Evolutionary conservation across 169 alveolate species (phyloP), one percentile per base, ranked within the genome.

Genomic region (Plasmodium cynomolgi): DNA sequence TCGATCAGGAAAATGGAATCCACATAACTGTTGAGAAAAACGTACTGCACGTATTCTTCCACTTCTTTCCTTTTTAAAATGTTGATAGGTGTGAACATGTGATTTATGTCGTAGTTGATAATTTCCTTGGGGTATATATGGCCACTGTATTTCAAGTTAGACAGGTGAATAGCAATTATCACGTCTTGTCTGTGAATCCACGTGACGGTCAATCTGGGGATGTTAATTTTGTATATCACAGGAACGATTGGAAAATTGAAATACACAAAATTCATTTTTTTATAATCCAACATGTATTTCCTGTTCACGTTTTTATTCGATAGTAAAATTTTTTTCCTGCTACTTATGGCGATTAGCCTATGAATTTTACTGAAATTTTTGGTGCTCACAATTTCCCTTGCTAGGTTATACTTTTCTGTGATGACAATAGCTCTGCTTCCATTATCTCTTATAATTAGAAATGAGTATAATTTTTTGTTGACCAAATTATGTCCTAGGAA

Each of bases 171-270:
- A 7, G 97, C 97, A 74, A 96, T 84, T 29, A 96, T 85, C 75
- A 96, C 96, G 80, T 93, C 96, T 84, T 94, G 92, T 44, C 96
- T 96, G 33, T 93, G 96, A 39, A 96, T 88, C 93, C 96, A 81
- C 54, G 97, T 96, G 9, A 95, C 82, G 3, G 97, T 95, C 56
- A 96, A 84, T 79, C 96, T 95, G n/a, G 97, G 97, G 0, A 95
- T 91, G 58, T 83, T 85, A 77, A 96, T 77, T 13, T 86, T 95
- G 71, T 95, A 93, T 80, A 73, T 73, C 6, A 96, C 92, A 50
- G 83, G 92, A 7, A 96, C 83, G 47, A 79, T 88, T 23, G 94
- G 94, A 80, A 88, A 88, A 58, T 88, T 88, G 72, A 88, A 88
- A 80, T 88, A 88, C 5, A 88, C 73, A 88, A 79, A 88, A 58